These are phyloP conservation scores for Emmonsiellopsis sp. DNA, from an alignment of 2,329 filamentous ascomycete genomes.

Conservation along the genomic window DNA sequence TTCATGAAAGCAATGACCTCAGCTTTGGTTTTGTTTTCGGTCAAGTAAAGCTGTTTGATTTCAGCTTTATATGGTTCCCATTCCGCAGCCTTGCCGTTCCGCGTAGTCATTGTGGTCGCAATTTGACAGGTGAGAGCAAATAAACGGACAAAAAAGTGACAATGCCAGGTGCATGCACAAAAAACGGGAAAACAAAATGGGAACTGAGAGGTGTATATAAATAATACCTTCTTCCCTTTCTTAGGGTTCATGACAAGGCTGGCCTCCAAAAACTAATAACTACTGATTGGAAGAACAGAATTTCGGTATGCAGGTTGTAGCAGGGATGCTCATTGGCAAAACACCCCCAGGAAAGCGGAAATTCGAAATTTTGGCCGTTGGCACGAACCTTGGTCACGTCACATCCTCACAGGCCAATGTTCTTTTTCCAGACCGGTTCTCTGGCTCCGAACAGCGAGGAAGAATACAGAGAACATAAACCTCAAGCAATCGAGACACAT, in stretches of 20 bases:
- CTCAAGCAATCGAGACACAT: no score
- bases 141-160: neutral
- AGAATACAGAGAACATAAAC: no score
- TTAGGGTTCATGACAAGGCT: neutral
- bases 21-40: neutral
- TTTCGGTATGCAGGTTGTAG: neutral
- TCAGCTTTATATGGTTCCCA: conserved; percentile 3
- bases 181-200: neutral
- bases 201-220: neutral
- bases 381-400: no score
- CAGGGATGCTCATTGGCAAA: neutral
- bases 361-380: neutral
- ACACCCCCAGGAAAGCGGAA: neutral
- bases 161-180: neutral
- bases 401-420: no score
- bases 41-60: neutral
- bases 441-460: no score
- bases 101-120: neutral
- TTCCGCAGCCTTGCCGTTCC: neutral
- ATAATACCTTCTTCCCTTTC: neutral
- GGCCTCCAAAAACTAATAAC: neutral
- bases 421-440: no score
- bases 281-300: neutral
- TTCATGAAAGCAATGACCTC: neutral
- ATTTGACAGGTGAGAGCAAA: neutral